Evolutionary conservation across 2,329 filamentous ascomycete genomes (phyloP), one percentile per base, ranked within the genome.

Genomic region (Balansia obtecta): DNA sequence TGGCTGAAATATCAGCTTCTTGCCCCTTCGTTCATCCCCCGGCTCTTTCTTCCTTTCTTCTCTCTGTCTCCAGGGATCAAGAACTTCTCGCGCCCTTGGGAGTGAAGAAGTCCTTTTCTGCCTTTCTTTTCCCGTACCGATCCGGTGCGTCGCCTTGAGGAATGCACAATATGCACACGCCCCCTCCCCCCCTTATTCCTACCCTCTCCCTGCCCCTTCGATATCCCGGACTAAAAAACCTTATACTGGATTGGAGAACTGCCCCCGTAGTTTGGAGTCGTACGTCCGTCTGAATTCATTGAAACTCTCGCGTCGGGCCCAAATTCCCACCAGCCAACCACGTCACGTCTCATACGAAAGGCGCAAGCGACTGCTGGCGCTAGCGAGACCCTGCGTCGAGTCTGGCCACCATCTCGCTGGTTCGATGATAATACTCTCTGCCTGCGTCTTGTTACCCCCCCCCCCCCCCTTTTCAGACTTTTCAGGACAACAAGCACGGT

Each of bases 371-470:
- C 34, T 37, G 34, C 34, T 20, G 38, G 46, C 46, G 46, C 46
- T 48, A 42, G 27, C 38, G 39, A 48, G 46, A 48, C 46, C 46
- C 46, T 48, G 46, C 39, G 46, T 48, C 46, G 34, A 41, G 15
- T 37, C 15, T 12, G 16, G 27, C 45, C 45, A 13, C 16, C 45
- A 13, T 33, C 34, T 37, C 34, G 34, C 34, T 37, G 11, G 34
- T 42, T 42, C 40, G n/a, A 37, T 22, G 30, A 30, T 32, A 9
- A 20, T 45, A 4, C 32, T 38, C 7, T 47, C 16, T 37, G 15
- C 8, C 38, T 18, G 4, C 1, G 27, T 27, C 4, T 27, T 27
- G 27, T 27, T n/a, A n/a, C n/a, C 27, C 8, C 2, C 27, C 27
- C 7, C 11, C 27, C 18, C 44, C n/a, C 44, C 18, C 44, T 22